Conservation (phyloP, 805 yeast species). For the Ogataea paraovalis region DNA sequence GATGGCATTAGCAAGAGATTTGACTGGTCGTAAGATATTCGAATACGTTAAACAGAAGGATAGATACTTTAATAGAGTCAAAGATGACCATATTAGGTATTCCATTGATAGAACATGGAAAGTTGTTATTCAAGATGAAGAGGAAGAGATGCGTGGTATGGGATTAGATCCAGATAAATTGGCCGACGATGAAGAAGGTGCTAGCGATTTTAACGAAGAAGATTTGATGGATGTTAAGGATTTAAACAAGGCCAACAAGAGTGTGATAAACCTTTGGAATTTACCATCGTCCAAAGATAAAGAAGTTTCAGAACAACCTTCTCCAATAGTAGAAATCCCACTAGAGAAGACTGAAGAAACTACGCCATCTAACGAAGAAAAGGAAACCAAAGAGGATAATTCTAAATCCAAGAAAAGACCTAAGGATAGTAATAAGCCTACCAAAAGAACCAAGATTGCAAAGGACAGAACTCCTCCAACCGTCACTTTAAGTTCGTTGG, state of each 20-base stretch:
- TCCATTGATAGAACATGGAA: conserved; percentile 58
- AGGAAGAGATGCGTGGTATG: conserved; percentile 44
- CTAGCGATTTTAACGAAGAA: conserved; percentile 34
- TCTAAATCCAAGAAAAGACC: conserved; percentile 44
- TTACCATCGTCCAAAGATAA: conserved; percentile 11
- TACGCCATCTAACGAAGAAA: not conserved
- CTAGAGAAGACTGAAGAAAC: conserved; percentile 29
- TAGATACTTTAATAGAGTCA: conserved; percentile 62
- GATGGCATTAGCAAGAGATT: conserved; percentile 60
- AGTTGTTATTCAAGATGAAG: conserved; percentile 56
- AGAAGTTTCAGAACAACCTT: conserved; percentile 20
- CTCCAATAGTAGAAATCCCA: conserved; percentile 11
- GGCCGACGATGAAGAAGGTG: conserved; percentile 11
- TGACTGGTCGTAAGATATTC: conserved; percentile 48
- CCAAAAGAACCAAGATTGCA: conserved; percentile 32
- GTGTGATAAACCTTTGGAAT: conserved; percentile 71
- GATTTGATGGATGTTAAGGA: conserved; percentile 65
- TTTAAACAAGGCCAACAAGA: conserved; percentile 67
- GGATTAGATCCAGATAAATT: conserved; percentile 24
- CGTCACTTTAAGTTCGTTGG: conserved; percentile 65
- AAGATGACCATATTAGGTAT: conserved; percentile 58
- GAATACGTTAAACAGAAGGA: conserved; percentile 62
- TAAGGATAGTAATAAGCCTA: conserved; percentile 28
- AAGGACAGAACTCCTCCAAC: conserved; percentile 69
- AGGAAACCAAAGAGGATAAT: not conserved